Percentiles rank a stretch among this genome's conserved stretches.
Conservation (phyloP, 352 stramenopile species). For the Phytophthora fragariaefolia region DNA sequence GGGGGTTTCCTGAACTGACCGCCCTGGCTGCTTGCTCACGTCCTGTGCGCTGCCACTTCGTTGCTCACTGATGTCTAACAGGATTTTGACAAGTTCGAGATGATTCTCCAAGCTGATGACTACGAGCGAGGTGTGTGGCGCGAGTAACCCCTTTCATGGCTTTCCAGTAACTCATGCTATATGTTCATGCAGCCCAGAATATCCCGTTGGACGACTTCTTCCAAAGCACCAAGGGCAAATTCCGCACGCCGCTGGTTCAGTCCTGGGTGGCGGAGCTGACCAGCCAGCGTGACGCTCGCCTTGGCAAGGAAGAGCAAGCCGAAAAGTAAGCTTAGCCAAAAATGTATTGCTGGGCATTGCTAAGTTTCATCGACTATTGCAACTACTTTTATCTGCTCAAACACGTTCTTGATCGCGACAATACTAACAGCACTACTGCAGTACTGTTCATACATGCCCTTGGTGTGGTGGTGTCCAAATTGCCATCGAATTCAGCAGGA, state of each 20-base stretch:
- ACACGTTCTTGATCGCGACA: too few relatives aligned
- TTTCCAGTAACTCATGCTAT: constrained; percentile 8
- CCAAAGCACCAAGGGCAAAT: constrained; percentile 81
- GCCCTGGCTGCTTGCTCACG: constrained; percentile 6
- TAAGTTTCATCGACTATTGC: too few relatives aligned
- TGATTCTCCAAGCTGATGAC: constrained; percentile 94
- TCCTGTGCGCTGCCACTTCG: background rate
- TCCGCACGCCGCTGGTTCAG: constrained; percentile 81
- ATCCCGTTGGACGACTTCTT: constrained; percentile 80
- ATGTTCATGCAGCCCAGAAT: constrained; percentile 50
- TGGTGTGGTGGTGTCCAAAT: too few relatives aligned
- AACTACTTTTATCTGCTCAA: too few relatives aligned
- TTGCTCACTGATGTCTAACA: constrained; percentile 7
- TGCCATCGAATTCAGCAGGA: too few relatives aligned
- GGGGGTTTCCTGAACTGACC: background rate
- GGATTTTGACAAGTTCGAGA: constrained; percentile 97
- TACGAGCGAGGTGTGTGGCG: constrained; percentile 85
- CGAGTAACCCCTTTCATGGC: too few relatives aligned
- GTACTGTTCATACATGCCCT: too few relatives aligned
- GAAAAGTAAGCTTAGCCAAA: too few relatives aligned
- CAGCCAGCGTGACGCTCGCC: constrained; percentile 53
- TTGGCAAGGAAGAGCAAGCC: constrained; percentile 14
- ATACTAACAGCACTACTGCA: too few relatives aligned
- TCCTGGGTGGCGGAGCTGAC: constrained; percentile 77
- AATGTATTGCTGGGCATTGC: too few relatives aligned